Evolutionary conservation across 768 basidiomycete species (phyloP).

Genomic region (Pholiota microspora): DNA sequence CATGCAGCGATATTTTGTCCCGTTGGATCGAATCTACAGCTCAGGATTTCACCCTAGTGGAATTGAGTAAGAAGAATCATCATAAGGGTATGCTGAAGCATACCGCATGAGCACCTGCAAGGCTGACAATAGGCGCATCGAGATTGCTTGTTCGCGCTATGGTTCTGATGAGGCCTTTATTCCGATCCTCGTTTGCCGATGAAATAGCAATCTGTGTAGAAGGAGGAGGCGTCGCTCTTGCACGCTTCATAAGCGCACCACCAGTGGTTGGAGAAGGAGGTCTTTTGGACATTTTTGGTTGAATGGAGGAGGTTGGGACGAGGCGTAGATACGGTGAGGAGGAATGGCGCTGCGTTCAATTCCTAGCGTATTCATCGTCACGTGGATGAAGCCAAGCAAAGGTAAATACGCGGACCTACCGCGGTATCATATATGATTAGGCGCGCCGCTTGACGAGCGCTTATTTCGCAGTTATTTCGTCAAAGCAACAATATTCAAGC

Average conservation of each 20-base stretch:
- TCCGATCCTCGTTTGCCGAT: slow-evolving; percentile 66
- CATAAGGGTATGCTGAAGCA: slow-evolving; percentile 22
- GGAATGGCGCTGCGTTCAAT: not conserved
- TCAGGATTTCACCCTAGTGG: slow-evolving; percentile 67
- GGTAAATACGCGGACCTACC: too few species aligned
- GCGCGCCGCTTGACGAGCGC: too few species aligned
- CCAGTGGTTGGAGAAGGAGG: slow-evolving; percentile 53
- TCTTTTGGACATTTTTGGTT: slow-evolving; percentile 67
- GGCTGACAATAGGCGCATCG: slow-evolving; percentile 90
- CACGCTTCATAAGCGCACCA: slow-evolving; percentile 65
- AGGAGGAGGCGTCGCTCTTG: slow-evolving; percentile 44
- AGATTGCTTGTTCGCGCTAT: slow-evolving; percentile 92
- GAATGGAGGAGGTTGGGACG: not conserved
- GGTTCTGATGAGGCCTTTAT: slow-evolving; percentile 78
- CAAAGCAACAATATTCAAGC: too few species aligned
- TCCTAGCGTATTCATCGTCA: not conserved
- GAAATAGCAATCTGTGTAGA: slow-evolving; percentile 76
- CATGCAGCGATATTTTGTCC: slow-evolving; percentile 94
- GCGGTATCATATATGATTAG: too few species aligned
- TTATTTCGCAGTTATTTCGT: too few species aligned
- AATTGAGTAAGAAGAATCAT: not conserved
- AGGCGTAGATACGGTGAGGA: not conserved
- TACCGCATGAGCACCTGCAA: slow-evolving; percentile 86
- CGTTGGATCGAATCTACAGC: slow-evolving; percentile 91
- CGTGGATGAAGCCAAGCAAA: not conserved